Conservation (phyloP, 2,329 filamentous ascomycete species). For the Monilinia laxa region DNA sequence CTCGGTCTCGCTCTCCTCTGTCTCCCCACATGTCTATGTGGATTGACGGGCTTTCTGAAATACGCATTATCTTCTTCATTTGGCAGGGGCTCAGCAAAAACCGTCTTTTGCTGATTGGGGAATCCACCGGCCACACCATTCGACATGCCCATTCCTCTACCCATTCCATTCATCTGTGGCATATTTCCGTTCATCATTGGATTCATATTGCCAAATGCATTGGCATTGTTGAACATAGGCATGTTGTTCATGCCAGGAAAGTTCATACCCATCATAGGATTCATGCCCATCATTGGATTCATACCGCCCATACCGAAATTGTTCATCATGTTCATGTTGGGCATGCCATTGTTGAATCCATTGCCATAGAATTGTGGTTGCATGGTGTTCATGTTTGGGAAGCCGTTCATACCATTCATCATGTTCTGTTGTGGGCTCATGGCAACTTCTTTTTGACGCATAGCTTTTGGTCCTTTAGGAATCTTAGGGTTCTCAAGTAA, state of each 20-base stretch:
- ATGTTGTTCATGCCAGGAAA: constrained; percentile 45
- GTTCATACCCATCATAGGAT: constrained; percentile 37
- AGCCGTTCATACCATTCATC: constrained; percentile 46
- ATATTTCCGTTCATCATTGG: constrained; percentile 39
- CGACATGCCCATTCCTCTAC: constrained; percentile 40
- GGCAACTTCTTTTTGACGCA: constrained; percentile 51
- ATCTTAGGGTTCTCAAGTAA: constrained; percentile 63
- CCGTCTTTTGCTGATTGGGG: constrained; percentile 54
- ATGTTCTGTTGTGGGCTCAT: constrained; percentile 41
- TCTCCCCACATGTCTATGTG: constrained; percentile 81
- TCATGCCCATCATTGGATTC: constrained; percentile 46
- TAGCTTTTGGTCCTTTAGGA: constrained; percentile 64
- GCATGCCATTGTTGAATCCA: constrained; percentile 29
- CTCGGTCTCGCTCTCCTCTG: constrained; percentile 78
- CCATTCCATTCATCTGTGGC: constrained; percentile 40
- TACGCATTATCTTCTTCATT: constrained; percentile 85
- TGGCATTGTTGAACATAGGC: constrained; percentile 41
- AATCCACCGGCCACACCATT: constrained; percentile 44
- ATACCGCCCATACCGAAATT: constrained; percentile 42
- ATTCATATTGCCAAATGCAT: constrained; percentile 29
- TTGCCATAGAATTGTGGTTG: constrained; percentile 30
- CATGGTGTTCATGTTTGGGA: constrained; percentile 37
- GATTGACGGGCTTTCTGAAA: constrained; percentile 93
- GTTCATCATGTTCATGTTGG: constrained; percentile 39
- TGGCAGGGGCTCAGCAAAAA: constrained; percentile 51